Conservation (phyloP, 257 asterid genomes). For the Solanum tarijense region DNA sequence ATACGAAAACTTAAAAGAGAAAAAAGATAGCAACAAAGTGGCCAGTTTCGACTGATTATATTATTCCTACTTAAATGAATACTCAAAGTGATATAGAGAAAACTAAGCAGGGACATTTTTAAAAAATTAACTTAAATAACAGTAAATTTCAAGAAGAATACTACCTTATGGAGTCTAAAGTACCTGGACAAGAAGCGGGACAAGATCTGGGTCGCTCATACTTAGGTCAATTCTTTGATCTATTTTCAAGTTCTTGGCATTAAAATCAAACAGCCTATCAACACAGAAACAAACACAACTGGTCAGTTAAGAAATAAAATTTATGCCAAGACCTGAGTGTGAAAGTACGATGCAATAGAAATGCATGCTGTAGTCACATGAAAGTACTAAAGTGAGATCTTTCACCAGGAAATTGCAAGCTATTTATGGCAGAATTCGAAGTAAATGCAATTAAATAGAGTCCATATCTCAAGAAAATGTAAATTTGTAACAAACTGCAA, state of each 20-base stretch:
- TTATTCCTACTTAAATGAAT: background rate
- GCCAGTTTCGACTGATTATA: background rate
- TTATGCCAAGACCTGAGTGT: background rate
- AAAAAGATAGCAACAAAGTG: background rate
- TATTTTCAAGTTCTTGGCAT: slow-evolving; percentile 75
- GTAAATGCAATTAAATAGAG: background rate
- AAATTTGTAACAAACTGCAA: background rate
- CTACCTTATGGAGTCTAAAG: slow-evolving; percentile 2
- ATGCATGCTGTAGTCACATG: background rate
- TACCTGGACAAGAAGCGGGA: slow-evolving; percentile 96
- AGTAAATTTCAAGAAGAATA: background rate
- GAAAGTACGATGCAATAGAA: background rate
- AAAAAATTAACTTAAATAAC: background rate
- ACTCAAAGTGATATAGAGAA: background rate
- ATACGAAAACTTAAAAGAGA: background rate
- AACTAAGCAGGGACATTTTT: background rate
- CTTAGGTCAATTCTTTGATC: slow-evolving; percentile 88
- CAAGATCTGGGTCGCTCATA: slow-evolving; percentile 97
- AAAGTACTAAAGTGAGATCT: background rate
- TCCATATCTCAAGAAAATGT: background rate
- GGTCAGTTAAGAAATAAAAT: background rate
- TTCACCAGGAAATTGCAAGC: background rate
- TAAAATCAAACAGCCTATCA: slow-evolving; percentile 75
- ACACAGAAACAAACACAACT: background rate
- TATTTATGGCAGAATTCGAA: background rate